These are phyloP conservation scores for Alternaria gaisen DNA, from an alignment of 2,329 filamentous ascomycete genomes.

Conservation along the genomic window DNA sequence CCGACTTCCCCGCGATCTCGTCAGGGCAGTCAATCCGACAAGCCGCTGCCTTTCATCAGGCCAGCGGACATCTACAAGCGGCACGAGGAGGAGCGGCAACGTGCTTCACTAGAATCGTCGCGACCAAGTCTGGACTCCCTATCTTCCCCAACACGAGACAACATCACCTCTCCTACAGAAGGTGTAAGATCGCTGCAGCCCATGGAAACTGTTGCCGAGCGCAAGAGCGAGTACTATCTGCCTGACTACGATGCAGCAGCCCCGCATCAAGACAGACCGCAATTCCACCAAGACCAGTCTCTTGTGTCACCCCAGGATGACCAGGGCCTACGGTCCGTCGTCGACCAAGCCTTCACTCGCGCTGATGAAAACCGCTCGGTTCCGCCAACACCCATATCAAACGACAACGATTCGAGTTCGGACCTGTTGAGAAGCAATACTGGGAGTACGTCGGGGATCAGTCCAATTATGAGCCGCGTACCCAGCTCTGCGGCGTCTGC, in stretches of 20 bases:
- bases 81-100: slow-evolving; percentile 70
- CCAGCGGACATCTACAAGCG: slow-evolving; percentile 82
- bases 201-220: slow-evolving; percentile 65
- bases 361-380: slow-evolving; percentile 63
- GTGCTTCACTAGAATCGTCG: slow-evolving; percentile 65
- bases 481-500: slow-evolving; percentile 56
- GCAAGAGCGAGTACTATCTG: slow-evolving; percentile 65
- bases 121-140: slow-evolving; percentile 66
- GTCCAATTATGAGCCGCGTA: slow-evolving; percentile 70
- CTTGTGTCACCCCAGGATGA: slow-evolving; percentile 32
- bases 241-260: slow-evolving; percentile 50
- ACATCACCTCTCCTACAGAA: slow-evolving; percentile 32
- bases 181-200: slow-evolving; percentile 37
- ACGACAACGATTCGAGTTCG: slow-evolving; percentile 50
- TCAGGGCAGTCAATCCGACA: slow-evolving; percentile 53
- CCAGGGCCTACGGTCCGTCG: slow-evolving; percentile 57
- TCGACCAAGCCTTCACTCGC: slow-evolving; percentile 72
- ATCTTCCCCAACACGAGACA: slow-evolving; percentile 37
- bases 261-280: slow-evolving; percentile 15
- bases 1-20: slow-evolving; percentile 38
- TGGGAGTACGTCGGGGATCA: slow-evolving; percentile 69
- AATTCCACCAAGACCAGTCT: slow-evolving; percentile 21
- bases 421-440: slow-evolving; percentile 68
- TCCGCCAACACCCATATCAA: slow-evolving; percentile 62
- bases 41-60: slow-evolving; percentile 70